Base-by-base conservation (phyloP, 495 filamentous ascomycete genomes). In the Penicilliopsis zonata region DNA sequence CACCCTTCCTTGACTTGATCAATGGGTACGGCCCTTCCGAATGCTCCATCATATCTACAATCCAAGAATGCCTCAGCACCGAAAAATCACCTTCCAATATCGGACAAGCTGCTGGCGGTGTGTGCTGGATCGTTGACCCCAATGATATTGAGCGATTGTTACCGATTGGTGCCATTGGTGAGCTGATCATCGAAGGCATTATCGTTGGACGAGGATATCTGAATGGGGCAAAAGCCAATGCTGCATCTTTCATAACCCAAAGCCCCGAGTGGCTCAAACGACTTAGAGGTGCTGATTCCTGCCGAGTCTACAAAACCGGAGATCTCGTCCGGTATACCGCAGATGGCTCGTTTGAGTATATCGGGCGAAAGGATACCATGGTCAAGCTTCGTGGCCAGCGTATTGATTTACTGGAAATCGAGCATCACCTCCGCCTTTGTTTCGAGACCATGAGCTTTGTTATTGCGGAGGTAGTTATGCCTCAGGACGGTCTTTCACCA, bases 11-110 rank as follows among this genome's bases (percentile, higher is more conserved):
- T 2, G 20, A 2, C 14, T 26, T 66, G 2, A 40, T 62, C 16
- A 61, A 63, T 22, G 52, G 42, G 13, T 66, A 67, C 28, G 63
- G 63, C 1, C 61, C 63, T 0, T 50, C 41, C 12, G 63, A 67
- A 23, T 55, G 49, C 29, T 40, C 56, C 5, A 50, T 64, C 15
- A 52, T 53, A 30, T 51, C 44, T 16, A 48, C 36, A 8, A 13
- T 5, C 12, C 26, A 28, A 13, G 13, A 8, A 28, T 6, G 9
- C 26, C 5, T 9, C 12, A 13, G 5, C 5, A 5, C 9, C 9
- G 14, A 28, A 5, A 13, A 5, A 13, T 8, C 19, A 36, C 32
- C 9, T 44, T 35, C n/a, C 23, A 53, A 45, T 40, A 45, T 68
- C 10, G 61, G 63, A 2, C 27, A 42, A 12, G 40, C 50, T 1